Base-by-base conservation (phyloP, 495 filamentous ascomycete species). In the Aspergillus diversus region DNA sequence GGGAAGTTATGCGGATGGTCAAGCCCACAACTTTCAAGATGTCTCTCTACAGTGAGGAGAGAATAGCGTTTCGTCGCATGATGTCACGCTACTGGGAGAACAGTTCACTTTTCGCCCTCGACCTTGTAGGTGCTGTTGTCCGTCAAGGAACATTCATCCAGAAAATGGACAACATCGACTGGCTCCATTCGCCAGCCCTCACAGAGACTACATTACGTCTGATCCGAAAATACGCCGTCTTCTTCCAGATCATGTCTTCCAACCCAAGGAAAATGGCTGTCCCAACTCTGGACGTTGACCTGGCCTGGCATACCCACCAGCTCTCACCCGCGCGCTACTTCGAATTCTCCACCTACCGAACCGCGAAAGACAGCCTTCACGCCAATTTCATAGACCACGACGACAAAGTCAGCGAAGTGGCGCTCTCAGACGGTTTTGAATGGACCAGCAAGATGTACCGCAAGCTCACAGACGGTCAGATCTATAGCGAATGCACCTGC, bases 201-300 rank as follows among this genome's bases (percentile, higher is more conserved):
- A 66, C 62, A 0, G 77, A 83, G 4, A 96, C 90, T 3, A 91
- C 93, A 84, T 39, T 60, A 1, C 84, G 91, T 0, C 79, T 92
- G 0, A 75, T 92, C 21, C 73, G 62, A 3, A 93, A 93, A 69
- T 96, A 96, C 70, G 49, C 66, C 13, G 80, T 87, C 11, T 96
- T 92, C 77, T 80, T 92, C 37, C 17, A 60, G 0, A 88, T 96
- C 64, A 91, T 96, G 74, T 67, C 68, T 0, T 49, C 60, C 1
- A 73, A 91, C 67, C 81, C 84, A 0, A 61, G 68, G 1, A 70
- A 85, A 12, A 80, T 85, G 46, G 86, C 85, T 1, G 91, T 96
- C 0, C 93, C 92, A 4, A 96, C 93, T 12, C 79, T 96, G 2
- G 92, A 96, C 63, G 84, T 96, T n/a, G 92, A 96, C 71, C 77